Percentiles rank a stretch among this genome's conserved stretches.
phyloP scores from a whole-genome alignment of 2,329 filamentous ascomycete species.

The Rosellinia necatrix region DNA sequence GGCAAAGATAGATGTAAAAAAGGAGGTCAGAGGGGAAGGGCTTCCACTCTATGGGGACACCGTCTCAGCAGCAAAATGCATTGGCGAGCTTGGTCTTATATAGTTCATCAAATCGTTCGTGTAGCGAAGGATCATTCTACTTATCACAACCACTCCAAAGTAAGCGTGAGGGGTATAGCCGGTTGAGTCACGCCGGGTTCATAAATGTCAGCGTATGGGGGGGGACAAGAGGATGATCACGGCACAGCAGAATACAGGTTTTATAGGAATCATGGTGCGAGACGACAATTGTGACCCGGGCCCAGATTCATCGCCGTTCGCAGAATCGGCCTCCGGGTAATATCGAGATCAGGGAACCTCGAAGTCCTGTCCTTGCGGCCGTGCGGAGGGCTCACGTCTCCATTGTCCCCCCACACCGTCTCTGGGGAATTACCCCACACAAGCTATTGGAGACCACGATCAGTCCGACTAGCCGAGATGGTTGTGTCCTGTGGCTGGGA shows the following conservation, averaged over 20 bases:
- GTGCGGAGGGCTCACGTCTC: constrained; percentile 12
- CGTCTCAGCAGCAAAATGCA: not conserved
- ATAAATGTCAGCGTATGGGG: not conserved
- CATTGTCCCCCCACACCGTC: constrained; percentile 11
- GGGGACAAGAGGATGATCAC: no score
- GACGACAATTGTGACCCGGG: not conserved
- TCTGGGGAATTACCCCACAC: constrained; percentile 23
- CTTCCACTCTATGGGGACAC: not conserved
- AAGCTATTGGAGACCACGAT: constrained; percentile 6
- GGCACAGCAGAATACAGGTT: not conserved
- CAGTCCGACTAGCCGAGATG: constrained; percentile 14
- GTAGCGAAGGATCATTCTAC: no score
- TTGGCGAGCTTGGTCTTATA: constrained; percentile 5
- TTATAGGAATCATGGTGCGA: not conserved
- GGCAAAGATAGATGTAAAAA: not conserved
- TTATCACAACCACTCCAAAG: no score
- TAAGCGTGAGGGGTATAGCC: not conserved
- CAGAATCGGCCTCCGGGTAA: not conserved
- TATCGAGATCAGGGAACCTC: not conserved
- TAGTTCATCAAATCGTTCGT: not conserved
- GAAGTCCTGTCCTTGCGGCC: not conserved
- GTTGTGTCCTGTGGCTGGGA: constrained; percentile 4
- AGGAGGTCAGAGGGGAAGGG: not conserved
- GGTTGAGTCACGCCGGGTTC: constrained; percentile 20
- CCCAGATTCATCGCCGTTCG: not conserved